Percentiles rank a stretch among this genome's conserved stretches.
Evolutionary conservation across 495 filamentous ascomycete genomes (phyloP).

Genomic region (Chaetomidium leptoderma): DNA sequence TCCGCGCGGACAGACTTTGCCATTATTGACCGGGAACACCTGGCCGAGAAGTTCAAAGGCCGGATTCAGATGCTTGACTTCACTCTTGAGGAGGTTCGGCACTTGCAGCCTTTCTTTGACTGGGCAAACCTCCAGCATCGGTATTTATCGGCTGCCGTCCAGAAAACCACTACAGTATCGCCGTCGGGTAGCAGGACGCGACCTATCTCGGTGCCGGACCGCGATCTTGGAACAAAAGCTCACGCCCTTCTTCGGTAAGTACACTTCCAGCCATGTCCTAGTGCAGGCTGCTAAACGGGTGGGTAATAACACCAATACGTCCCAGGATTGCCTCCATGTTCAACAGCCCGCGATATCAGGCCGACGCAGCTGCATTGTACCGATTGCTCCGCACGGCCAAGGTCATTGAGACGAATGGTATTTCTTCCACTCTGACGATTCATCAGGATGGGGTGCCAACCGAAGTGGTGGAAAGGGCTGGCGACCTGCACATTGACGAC

Average conservation of each 20-base stretch:
- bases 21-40: conserved; percentile 36
- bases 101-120: conserved; percentile 34
- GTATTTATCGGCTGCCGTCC: conserved; percentile 36
- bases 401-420: conserved; percentile 31
- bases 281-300: no score
- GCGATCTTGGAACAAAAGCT: conserved; percentile 33
- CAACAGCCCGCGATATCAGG: conserved; percentile 32
- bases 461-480: conserved; percentile 18
- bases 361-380: conserved; percentile 26
- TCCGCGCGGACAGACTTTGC: conserved; percentile 27
- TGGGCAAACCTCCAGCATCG: conserved; percentile 32
- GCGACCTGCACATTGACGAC: conserved; percentile 33
- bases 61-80: conserved; percentile 39
- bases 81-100: conserved; percentile 31
- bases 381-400: conserved; percentile 24
- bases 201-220: conserved; percentile 23
- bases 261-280: background rate
- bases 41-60: conserved; percentile 27
- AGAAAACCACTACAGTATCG: conserved; percentile 33
- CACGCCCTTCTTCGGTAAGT: conserved; percentile 39
- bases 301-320: no score
- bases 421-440: conserved; percentile 28
- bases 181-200: conserved; percentile 18
- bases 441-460: conserved; percentile 26
- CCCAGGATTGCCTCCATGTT: conserved; percentile 32